phyloP scores from a whole-genome alignment of 257 asterid genomes.

The Asclepias syriaca region DNA sequence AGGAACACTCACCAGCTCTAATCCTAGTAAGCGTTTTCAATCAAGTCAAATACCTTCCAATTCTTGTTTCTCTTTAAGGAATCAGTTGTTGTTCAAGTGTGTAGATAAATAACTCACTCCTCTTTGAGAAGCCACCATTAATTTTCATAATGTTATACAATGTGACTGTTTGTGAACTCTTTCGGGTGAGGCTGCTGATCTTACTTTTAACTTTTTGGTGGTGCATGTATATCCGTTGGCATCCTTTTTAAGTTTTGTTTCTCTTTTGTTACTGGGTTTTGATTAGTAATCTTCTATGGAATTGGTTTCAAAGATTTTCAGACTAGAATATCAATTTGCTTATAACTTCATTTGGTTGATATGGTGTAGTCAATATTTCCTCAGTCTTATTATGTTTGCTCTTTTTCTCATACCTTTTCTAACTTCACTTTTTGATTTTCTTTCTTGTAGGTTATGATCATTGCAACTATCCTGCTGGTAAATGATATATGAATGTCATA shows the following conservation, averaged over 20 bases:
- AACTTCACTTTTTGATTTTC: not conserved
- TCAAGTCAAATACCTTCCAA: not conserved
- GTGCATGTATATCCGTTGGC: not conserved
- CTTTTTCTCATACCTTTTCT: not conserved
- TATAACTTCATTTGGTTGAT: no score
- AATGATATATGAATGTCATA: conserved; percentile 21
- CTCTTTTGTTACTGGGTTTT: not conserved
- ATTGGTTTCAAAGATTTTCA: not conserved
- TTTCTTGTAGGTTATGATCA: conserved; percentile 49
- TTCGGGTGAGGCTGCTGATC: not conserved
- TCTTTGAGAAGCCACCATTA: no score
- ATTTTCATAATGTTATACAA: not conserved
- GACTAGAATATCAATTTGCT: not conserved
- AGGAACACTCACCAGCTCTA: conserved; percentile 42
- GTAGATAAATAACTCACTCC: no score
- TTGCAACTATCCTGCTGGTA: conserved; percentile 57
- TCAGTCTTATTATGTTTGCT: not conserved
- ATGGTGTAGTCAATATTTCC: not conserved
- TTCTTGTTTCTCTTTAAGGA: not conserved
- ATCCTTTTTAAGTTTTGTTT: not conserved
- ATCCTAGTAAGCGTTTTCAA: conserved; percentile 58
- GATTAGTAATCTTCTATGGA: not conserved
- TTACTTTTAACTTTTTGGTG: no score
- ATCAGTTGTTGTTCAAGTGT: not conserved
- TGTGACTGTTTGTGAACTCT: not conserved